A percentile compares a stretch with the other conserved stretches of the same genome.
These are phyloP conservation scores for Passiflora organensis DNA, from an alignment of 345 rosid genomes.

Conservation along the genomic window DNA sequence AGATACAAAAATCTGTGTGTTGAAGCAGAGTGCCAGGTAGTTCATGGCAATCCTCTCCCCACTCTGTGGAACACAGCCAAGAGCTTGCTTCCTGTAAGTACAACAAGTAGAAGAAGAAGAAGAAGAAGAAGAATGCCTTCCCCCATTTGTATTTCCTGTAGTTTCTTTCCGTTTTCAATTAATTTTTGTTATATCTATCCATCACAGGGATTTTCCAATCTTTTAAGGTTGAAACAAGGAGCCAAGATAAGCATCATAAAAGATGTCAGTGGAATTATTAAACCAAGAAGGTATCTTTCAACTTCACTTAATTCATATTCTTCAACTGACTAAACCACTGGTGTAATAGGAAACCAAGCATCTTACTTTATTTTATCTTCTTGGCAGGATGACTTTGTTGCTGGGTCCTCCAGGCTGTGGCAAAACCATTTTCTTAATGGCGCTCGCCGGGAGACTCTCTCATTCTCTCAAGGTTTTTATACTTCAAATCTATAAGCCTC, in stretches of 20 bases:
- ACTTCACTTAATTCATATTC: too few relatives aligned
- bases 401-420: conserved; percentile 91
- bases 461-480: conserved; percentile 44
- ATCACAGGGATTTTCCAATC: conserved; percentile 37
- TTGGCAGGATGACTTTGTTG: conserved; percentile 53
- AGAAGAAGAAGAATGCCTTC: too few relatives aligned
- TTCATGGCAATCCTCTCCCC: conserved; percentile 71
- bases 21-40: conserved; percentile 61
- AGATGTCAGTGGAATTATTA: conserved; percentile 48
- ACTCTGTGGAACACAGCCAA: conserved; percentile 64
- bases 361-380: neutral
- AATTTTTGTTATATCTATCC: too few relatives aligned
- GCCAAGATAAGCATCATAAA: conserved; percentile 53
- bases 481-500: neutral
- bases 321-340: too few relatives aligned
- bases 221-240: conserved; percentile 32
- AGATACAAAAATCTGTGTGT: conserved; percentile 49
- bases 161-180: too few relatives aligned
- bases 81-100: conserved; percentile 43
- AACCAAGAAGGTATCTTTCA: conserved; percentile 54
- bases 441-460: conserved; percentile 59
- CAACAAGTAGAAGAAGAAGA: neutral
- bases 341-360: too few relatives aligned
- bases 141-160: too few relatives aligned
- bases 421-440: conserved; percentile 55